These are phyloP conservation scores for Rhodotorula toruloides DNA, from an alignment of 768 basidiomycete species.

Conservation along the genomic window DNA sequence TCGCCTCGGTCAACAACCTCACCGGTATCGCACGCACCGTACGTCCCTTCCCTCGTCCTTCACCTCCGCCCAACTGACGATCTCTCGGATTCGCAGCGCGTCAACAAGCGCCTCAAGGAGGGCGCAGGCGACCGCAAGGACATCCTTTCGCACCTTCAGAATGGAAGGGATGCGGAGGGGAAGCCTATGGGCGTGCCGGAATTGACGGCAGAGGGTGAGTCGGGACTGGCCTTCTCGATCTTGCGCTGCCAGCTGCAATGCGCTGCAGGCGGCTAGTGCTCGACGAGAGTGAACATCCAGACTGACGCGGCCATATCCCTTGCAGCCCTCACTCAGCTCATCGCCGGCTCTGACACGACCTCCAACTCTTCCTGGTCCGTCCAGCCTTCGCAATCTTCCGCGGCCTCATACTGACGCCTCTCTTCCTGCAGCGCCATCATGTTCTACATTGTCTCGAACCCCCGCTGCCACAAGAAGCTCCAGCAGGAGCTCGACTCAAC, in stretches of 20 bases:
- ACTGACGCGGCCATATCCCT: not conserved
- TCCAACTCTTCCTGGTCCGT: conserved; percentile 74
- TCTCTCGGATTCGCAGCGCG: conserved; percentile 49
- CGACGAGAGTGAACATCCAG: too few relatives aligned
- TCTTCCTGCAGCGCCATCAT: conserved; percentile 58
- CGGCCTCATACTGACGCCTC: not conserved
- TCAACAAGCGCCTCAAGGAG: conserved; percentile 65
- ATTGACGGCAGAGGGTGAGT: conserved; percentile 66
- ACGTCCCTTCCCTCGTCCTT: not conserved
- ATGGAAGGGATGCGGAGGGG: conserved; percentile 69
- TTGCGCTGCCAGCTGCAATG: too few relatives aligned
- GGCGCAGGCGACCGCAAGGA: conserved; percentile 65
- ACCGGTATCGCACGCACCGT: conserved; percentile 54
- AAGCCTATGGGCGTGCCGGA: conserved; percentile 74
- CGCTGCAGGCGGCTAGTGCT: too few relatives aligned
- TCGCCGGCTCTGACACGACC: conserved; percentile 86
- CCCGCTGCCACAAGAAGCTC: conserved; percentile 61
- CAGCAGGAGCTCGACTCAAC: conserved; percentile 67
- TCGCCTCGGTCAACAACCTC: conserved; percentile 51
- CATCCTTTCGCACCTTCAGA: conserved; percentile 71
- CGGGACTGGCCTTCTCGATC: too few relatives aligned
- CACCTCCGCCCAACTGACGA: conserved; percentile 43
- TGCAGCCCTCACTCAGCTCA: conserved; percentile 68
- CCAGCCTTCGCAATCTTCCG: not conserved
- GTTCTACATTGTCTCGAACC: conserved; percentile 71